phyloP scores from a whole-genome alignment of 192 early-diverging fungal genomes.

The Gaertneriomyces semiglobifer region DNA sequence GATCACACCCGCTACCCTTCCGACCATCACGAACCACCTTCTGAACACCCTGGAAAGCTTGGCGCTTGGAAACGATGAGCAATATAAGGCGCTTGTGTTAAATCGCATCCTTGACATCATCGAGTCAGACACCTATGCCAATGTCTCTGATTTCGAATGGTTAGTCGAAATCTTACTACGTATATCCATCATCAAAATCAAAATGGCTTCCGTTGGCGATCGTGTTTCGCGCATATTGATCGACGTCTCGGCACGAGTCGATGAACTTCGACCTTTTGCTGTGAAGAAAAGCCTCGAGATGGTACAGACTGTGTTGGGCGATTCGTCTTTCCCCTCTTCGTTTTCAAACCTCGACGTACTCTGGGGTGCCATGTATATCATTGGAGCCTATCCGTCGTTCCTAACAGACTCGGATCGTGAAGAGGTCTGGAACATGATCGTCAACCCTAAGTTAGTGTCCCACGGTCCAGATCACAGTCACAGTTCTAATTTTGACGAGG shows the following conservation, averaged over 20 bases:
- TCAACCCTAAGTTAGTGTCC: conserved; percentile 1
- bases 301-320: conserved; percentile 51
- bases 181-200: conserved; percentile 69
- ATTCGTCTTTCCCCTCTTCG: conserved; percentile 37
- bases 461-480: too few relatives aligned
- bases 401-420: conserved; percentile 15
- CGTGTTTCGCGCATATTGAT: conserved; percentile 72
- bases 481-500: too few relatives aligned
- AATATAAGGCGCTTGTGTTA: too few relatives aligned
- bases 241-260: conserved; percentile 87
- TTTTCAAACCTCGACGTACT: conserved; percentile 62
- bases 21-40: too few relatives aligned
- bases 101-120: conserved; percentile 75
- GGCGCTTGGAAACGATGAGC: too few relatives aligned
- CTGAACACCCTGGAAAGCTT: too few relatives aligned
- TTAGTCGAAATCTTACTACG: conserved; percentile 69
- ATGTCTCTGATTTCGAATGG: conserved; percentile 94
- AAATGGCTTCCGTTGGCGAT: conserved; percentile 70
- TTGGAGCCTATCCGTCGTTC: conserved; percentile 77
- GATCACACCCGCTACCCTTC: conserved; percentile 37
- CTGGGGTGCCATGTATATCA: conserved; percentile 85
- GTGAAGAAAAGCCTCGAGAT: conserved; percentile 63
- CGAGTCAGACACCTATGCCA: conserved; percentile 75
- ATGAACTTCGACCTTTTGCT: conserved; percentile 73
- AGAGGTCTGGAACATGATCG: conserved; percentile 10